A percentile compares a stretch with the other conserved stretches of the same genome.
These are phyloP conservation scores for Pichia sp. DNA, from an alignment of 1,139 yeast species.

Conservation along the genomic window DNA sequence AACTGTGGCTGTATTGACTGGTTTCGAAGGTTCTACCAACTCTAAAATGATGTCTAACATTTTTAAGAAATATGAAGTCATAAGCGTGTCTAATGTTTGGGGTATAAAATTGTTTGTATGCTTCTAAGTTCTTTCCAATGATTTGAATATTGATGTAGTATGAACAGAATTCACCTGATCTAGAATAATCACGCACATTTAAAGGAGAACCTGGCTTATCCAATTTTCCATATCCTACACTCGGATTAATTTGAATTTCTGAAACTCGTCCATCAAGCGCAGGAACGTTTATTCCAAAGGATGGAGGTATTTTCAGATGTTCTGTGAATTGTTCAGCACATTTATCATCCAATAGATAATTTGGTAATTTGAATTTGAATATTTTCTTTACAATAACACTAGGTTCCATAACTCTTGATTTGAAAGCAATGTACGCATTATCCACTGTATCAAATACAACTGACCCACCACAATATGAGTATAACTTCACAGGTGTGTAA, in stretches of 20 bases:
- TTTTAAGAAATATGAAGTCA: constrained; percentile 24
- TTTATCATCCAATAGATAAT: constrained; percentile 51
- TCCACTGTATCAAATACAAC: constrained; percentile 33
- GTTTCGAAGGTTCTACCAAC: no score
- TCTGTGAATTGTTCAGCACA: constrained; percentile 53
- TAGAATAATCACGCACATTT: constrained; percentile 30
- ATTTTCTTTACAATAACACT: constrained; percentile 9
- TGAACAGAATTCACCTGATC: constrained; percentile 20
- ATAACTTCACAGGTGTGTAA: constrained; percentile 32
- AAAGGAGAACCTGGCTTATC: constrained; percentile 36
- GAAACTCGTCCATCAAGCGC: no score
- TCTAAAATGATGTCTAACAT: constrained; percentile 22
- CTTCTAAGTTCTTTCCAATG: constrained; percentile 25
- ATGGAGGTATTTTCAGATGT: constrained; percentile 58
- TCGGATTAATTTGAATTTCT: no score
- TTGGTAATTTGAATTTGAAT: constrained; percentile 63
- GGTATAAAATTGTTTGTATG: constrained; percentile 19
- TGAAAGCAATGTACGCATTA: constrained; percentile 48
- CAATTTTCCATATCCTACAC: constrained; percentile 41
- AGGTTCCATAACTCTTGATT: constrained; percentile 8
- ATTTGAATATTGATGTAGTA: constrained; percentile 27
- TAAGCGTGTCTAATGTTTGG: constrained; percentile 17
- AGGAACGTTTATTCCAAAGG: constrained; percentile 54
- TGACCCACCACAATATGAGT: constrained; percentile 22
- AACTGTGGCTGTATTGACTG: no score